Evolutionary conservation across 495 filamentous ascomycete species (phyloP).

Genomic region (Podospora bellae-mahoneyi): DNA sequence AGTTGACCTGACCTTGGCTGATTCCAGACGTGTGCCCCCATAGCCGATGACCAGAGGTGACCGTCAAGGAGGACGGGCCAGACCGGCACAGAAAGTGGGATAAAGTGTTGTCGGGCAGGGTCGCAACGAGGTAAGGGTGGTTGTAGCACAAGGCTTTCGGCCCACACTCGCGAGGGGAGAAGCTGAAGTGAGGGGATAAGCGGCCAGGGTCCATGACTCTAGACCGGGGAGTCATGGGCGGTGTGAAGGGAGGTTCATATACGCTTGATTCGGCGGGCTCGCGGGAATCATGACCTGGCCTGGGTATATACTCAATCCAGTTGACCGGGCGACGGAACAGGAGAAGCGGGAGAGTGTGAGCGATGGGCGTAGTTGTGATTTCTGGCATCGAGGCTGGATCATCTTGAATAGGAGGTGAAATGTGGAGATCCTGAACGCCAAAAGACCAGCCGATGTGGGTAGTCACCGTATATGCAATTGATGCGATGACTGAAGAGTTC

Average conservation of each 20-base stretch:
- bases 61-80: conserved; percentile 58
- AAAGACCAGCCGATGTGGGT: conserved; percentile 77
- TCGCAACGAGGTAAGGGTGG: conserved; percentile 87
- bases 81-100: conserved; percentile 83
- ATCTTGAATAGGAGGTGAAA: conserved; percentile 37
- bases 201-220: background rate
- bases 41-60: conserved; percentile 71
- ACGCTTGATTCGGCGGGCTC: background rate
- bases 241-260: conserved; percentile 18
- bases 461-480: conserved; percentile 78
- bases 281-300: background rate
- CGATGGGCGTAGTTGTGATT: conserved; percentile 45
- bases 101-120: conserved; percentile 88
- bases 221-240: conserved; percentile 22
- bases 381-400: conserved; percentile 36
- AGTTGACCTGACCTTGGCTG: conserved; percentile 78
- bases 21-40: conserved; percentile 96
- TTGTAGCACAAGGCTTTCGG: conserved; percentile 81
- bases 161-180: conserved; percentile 30
- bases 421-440: conserved; percentile 81
- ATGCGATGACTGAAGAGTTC: conserved; percentile 60
- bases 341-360: conserved; percentile 36
- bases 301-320: background rate
- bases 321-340: background rate
- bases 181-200: background rate